phyloP scores from a whole-genome alignment of 2,329 filamentous ascomycete species.

The Curvularia eragrostidis region DNA sequence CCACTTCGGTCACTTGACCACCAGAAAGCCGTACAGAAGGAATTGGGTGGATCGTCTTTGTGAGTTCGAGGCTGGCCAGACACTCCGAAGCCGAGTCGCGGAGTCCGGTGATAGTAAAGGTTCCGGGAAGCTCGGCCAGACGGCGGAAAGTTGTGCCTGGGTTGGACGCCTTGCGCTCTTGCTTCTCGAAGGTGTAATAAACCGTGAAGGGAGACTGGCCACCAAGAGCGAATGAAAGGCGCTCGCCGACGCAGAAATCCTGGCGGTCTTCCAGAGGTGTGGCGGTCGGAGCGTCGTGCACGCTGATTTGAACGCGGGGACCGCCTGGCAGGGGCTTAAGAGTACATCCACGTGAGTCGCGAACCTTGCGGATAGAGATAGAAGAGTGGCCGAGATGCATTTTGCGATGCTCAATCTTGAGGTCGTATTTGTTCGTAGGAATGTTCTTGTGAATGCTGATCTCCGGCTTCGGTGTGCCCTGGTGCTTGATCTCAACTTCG shows the following conservation, averaged over 20 bases:
- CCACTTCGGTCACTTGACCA: constrained; percentile 78
- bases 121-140: constrained; percentile 87
- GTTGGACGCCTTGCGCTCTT: constrained; percentile 78
- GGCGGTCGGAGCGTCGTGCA: constrained; percentile 92
- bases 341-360: constrained; percentile 86
- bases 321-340: constrained; percentile 70
- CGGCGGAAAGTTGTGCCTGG: constrained; percentile 86
- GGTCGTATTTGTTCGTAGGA: constrained; percentile 72
- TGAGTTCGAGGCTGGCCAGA: constrained; percentile 77
- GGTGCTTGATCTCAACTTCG: constrained; percentile 92
- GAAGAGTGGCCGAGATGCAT: constrained; percentile 89
- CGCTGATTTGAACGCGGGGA: constrained; percentile 84
- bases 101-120: constrained; percentile 85
- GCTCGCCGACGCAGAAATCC: constrained; percentile 95
- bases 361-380: constrained; percentile 86
- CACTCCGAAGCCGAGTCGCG: constrained; percentile 90
- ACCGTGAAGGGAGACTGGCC: constrained; percentile 93
- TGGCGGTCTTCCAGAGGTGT: constrained; percentile 81
- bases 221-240: constrained; percentile 88
- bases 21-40: constrained; percentile 90
- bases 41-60: constrained; percentile 87
- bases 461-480: constrained; percentile 79
- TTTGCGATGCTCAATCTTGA: constrained; percentile 83
- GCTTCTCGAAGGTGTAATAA: constrained; percentile 85
- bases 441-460: constrained; percentile 83